phyloP scores from a whole-genome alignment of 148 eudicot genomes.

The Nepenthes gracilis region DNA sequence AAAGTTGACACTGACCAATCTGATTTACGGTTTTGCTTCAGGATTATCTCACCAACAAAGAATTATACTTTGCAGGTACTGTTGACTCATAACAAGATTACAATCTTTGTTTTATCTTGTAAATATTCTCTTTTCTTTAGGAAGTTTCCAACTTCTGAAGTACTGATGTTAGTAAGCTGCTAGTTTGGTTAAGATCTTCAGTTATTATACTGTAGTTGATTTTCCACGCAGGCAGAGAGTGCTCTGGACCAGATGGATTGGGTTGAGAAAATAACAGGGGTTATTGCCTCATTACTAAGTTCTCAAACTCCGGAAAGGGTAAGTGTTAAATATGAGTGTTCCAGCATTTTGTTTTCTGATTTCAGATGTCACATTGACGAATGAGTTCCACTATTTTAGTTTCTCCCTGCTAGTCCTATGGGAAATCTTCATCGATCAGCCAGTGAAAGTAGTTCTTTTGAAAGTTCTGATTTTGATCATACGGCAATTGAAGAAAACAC shows the following conservation, averaged over 20 bases:
- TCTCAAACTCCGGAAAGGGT: constrained; percentile 98
- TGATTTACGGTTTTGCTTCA: constrained; percentile 92
- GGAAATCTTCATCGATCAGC: constrained; percentile 87
- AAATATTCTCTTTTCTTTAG: neutral
- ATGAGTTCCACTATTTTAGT: constrained; percentile 30
- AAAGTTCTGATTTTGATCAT: constrained; percentile 86
- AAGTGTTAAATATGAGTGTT: constrained; percentile 12
- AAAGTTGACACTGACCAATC: constrained; percentile 98
- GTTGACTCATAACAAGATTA: neutral
- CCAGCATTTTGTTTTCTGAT: constrained; percentile 4
- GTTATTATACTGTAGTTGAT: constrained; percentile 5
- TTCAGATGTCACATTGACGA: neutral
- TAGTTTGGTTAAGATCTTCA: neutral
- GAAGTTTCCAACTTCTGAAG: neutral
- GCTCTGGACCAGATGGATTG: constrained; percentile 99
- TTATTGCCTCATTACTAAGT: constrained; percentile 88
- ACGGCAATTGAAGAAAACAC: constrained; percentile 55
- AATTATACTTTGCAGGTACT: constrained; percentile 90
- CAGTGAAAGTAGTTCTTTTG: constrained; percentile 97
- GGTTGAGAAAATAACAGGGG: constrained; percentile 98
- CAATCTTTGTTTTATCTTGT: neutral
- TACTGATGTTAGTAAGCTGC: neutral
- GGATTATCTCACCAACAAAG: constrained; percentile 95
- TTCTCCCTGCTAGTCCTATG: constrained; percentile 65
- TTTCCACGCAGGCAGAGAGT: constrained; percentile 78